Evolutionary conservation across 225 moss, liverwort and hornwort genomes (phyloP), one percentile per base, ranked within the genome.

Genomic region (Takakia lepidozioides): DNA sequence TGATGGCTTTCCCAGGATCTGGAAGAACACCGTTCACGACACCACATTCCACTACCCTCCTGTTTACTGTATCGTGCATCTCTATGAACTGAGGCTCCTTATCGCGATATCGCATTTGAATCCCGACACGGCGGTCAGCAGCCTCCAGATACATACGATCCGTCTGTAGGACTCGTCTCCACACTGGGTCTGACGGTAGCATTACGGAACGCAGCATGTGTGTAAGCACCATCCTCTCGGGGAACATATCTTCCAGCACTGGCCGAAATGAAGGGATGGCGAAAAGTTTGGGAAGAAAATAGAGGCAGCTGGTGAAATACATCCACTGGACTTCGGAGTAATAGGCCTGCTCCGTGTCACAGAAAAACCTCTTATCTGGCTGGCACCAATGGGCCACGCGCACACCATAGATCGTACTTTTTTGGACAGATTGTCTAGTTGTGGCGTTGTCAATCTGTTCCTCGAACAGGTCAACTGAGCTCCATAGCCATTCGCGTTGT

Each of bases 281-380:
- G 45, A 80, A 86, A 19, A 82, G 58, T 58, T 77, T 86, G 4
- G 89, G 83, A 58, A 83, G 66, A 56, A 86, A 85, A 52, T 83
- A 64, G 24, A 89, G 64, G 60, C 83, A 89, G 41, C 83, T 76
- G 0, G 66, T 59, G 49, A 80, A 71, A 59, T 80, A 86, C 29
- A 86, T 61, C 86, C 86, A 89, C 1, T 82, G 73, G 32, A 80
- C 40, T 3, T 71, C 29, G 11, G 58, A 58, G 13, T 63, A 80
- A 13, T 71, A 71, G 1, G 68, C 59, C 30, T 89, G 89, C 70
- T 89, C 89, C 43, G 63, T 67, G n/a, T 67, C 52, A 56, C 85
- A 86, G 69, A 46, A 89, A 52, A 89, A 89, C 8, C 85, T 59
- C 0, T 68, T 60, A 6, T 52, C 66, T 2, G 88, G 76, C 46